A percentile compares a stretch with the other conserved stretches of the same genome.
phyloP scores from a whole-genome alignment of 768 basidiomycete species.

The Tricholomella constricta region DNA sequence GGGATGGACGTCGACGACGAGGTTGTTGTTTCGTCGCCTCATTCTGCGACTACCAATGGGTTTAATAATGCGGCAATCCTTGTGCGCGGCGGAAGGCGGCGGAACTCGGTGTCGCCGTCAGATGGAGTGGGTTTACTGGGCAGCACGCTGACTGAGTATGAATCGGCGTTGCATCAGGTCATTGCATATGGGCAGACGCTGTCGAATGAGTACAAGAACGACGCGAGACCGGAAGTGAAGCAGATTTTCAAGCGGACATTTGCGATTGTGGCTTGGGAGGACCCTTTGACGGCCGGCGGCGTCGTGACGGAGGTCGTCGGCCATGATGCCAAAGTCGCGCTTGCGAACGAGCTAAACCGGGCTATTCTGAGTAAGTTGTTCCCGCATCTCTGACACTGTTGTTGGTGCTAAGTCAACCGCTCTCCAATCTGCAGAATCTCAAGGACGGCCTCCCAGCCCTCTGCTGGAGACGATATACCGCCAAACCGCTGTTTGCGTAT shows the following conservation, averaged over 20 bases:
- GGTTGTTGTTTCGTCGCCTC: slow-evolving; percentile 17
- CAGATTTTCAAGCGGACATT: slow-evolving; percentile 73
- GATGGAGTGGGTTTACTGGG: slow-evolving; percentile 20
- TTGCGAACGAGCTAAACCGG: slow-evolving; percentile 79
- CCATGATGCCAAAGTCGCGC: slow-evolving; percentile 59
- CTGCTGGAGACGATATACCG: slow-evolving; percentile 78
- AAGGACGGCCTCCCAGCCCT: slow-evolving; percentile 71
- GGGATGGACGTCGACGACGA: slow-evolving; percentile 61
- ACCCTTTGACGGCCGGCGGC: slow-evolving; percentile 68
- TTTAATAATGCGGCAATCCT: slow-evolving; percentile 27
- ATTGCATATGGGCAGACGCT: slow-evolving; percentile 75
- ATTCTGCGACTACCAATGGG: slow-evolving; percentile 24
- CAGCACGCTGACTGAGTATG: slow-evolving; percentile 40
- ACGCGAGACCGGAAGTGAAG: slow-evolving; percentile 63
- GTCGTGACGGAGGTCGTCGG: slow-evolving; percentile 69
- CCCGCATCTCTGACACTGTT: not conserved
- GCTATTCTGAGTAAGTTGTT: slow-evolving; percentile 72
- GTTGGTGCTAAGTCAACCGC: not conserved
- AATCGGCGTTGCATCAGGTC: slow-evolving; percentile 62
- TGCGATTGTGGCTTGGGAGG: slow-evolving; percentile 77
- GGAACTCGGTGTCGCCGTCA: slow-evolving; percentile 3
- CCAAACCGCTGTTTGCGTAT: slow-evolving; percentile 66
- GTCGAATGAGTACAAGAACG: slow-evolving; percentile 66
- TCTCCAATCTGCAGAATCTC: slow-evolving; percentile 56
- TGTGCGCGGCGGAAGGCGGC: slow-evolving; percentile 4